Evolutionary conservation across 2,329 filamentous ascomycete species (phyloP).

Genomic region (Phialophora tarda): DNA sequence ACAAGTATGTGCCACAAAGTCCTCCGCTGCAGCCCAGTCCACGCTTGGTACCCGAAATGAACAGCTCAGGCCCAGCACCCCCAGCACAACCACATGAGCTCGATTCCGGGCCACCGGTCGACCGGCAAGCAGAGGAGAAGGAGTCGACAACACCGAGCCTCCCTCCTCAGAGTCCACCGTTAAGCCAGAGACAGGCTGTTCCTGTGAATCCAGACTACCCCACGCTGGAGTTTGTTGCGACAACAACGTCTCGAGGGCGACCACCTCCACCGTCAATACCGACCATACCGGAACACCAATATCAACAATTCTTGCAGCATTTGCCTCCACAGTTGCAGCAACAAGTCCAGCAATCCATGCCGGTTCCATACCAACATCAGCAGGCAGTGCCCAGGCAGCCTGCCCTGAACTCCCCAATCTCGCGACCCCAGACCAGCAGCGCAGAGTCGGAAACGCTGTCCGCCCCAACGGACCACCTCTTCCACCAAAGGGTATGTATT

Average conservation of each 20-base stretch:
- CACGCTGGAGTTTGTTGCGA: slow-evolving; percentile 30
- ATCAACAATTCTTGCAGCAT: slow-evolving; percentile 10
- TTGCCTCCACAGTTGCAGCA: slow-evolving; percentile 4
- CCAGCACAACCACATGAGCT: slow-evolving; percentile 18
- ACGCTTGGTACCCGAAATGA: background rate
- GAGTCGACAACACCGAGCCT: background rate
- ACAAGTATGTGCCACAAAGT: slow-evolving; percentile 7
- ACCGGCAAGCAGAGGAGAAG: background rate
- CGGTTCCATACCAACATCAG: slow-evolving; percentile 15
- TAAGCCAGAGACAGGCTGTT: slow-evolving; percentile 8
- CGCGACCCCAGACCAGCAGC: slow-evolving; percentile 10
- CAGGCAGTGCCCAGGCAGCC: slow-evolving; percentile 1
- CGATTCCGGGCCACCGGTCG: background rate
- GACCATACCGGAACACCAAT: slow-evolving; percentile 2
- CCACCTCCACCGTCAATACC: slow-evolving; percentile 14
- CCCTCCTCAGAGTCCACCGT: background rate
- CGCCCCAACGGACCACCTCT: background rate
- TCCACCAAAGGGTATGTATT: slow-evolving; percentile 16
- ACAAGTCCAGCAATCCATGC: slow-evolving; percentile 16
- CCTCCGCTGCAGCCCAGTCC: slow-evolving; percentile 11
- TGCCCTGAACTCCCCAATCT: slow-evolving; percentile 2
- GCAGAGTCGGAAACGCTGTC: background rate
- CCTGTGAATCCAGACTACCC: slow-evolving; percentile 32
- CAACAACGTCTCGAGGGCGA: slow-evolving; percentile 19
- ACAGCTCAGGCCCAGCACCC: background rate